Percentiles rank a stretch among this genome's conserved stretches.
Conservation (phyloP, 1,284 basidiomycete species). For the Erythrobasidium hasegawianum region DNA sequence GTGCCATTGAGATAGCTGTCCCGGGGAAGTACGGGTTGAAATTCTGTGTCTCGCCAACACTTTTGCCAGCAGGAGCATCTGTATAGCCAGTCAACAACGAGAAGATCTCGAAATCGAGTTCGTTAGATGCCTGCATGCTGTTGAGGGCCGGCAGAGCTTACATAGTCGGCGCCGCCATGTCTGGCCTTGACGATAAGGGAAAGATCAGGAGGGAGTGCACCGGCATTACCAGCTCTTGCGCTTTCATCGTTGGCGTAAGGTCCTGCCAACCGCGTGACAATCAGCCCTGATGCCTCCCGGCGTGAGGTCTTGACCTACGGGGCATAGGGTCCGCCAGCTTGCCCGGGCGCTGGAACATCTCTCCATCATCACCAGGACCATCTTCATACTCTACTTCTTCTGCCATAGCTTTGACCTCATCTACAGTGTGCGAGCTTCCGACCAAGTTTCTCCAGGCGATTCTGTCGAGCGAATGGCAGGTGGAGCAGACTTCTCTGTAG, state of each 20-base stretch:
- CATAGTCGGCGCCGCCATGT: slow-evolving; percentile 66
- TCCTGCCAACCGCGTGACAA: no score
- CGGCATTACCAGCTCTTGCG: slow-evolving; percentile 86
- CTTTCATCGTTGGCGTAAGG: slow-evolving; percentile 99
- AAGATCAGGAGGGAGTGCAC: slow-evolving; percentile 95
- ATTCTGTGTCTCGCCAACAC: slow-evolving; percentile 94
- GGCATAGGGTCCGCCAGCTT: slow-evolving; percentile 98
- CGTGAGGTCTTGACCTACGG: slow-evolving; percentile 42
- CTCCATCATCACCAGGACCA: slow-evolving; percentile 89
- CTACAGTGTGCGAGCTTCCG: slow-evolving; percentile 91
- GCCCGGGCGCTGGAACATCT: slow-evolving; percentile 98
- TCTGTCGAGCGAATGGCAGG: slow-evolving; percentile 98
- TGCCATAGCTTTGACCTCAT: slow-evolving; percentile 87
- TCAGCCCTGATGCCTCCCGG: no score
- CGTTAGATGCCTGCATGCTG: not conserved
- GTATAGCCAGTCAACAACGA: slow-evolving; percentile 95
- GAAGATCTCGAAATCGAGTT: slow-evolving; percentile 84
- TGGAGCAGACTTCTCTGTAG: slow-evolving; percentile 97
- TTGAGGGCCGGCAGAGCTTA: slow-evolving; percentile 3
- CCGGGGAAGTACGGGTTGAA: slow-evolving; percentile 71
- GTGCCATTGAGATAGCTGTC: slow-evolving; percentile 97
- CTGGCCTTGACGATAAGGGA: slow-evolving; percentile 97
- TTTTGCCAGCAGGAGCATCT: slow-evolving; percentile 93
- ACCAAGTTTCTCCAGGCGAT: slow-evolving; percentile 99
- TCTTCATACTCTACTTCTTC: slow-evolving; percentile 96